Conservation (phyloP, 2,329 filamentous ascomycete genomes). For the Paraconiothyrium brasiliense region DNA sequence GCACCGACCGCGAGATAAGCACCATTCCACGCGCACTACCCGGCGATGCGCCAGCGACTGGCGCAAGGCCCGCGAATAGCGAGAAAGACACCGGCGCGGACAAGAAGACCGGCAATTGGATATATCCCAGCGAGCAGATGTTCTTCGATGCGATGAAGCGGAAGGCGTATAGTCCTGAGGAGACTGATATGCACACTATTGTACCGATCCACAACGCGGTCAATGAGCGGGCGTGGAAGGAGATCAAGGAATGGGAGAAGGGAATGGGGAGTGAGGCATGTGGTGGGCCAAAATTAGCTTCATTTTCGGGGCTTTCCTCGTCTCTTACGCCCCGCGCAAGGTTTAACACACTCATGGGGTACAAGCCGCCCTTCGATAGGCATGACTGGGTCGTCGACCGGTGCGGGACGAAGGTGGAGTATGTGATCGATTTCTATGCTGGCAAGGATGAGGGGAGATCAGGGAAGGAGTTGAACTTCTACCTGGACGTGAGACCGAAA, state of each 20-base stretch:
- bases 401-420: conserved; percentile 85
- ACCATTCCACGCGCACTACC: conserved; percentile 45
- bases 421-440: conserved; percentile 98
- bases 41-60: conserved; percentile 40
- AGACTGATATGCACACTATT: conserved; percentile 85
- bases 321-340: conserved; percentile 82
- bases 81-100: conserved; percentile 76
- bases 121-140: conserved; percentile 96
- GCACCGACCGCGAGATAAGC: conserved; percentile 57
- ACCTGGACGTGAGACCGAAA: conserved; percentile 72
- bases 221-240: conserved; percentile 93
- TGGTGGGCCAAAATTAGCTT: conserved; percentile 81
- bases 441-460: conserved; percentile 64
- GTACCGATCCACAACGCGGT: conserved; percentile 99
- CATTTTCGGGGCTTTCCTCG: conserved; percentile 75
- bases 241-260: conserved; percentile 89
- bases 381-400: conserved; percentile 98
- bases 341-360: conserved; percentile 85
- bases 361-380: conserved; percentile 89
- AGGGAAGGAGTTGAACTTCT: conserved; percentile 67
- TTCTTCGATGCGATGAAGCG: conserved; percentile 97
- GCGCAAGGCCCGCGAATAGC: conserved; percentile 70
- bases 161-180: conserved; percentile 79
- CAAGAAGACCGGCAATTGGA: conserved; percentile 82
- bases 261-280: conserved; percentile 71